phyloP scores from a whole-genome alignment of 495 filamentous ascomycete genomes.

The Neurospora sp. region DNA sequence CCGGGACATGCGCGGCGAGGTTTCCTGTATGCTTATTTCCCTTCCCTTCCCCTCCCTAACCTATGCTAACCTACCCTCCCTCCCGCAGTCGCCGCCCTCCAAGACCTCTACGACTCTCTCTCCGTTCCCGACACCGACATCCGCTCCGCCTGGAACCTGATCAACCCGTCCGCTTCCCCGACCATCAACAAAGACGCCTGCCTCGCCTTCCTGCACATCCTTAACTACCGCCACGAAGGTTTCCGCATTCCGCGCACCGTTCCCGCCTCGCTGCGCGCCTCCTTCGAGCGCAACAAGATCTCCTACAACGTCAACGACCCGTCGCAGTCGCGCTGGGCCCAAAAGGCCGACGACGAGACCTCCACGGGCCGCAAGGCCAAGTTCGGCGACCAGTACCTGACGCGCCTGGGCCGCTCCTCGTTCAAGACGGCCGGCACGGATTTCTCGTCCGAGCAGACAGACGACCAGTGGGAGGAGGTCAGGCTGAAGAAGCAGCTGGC shows the following conservation, averaged over 20 bases:
- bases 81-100: constrained; percentile 59
- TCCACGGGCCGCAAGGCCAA: constrained; percentile 80
- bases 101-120: constrained; percentile 78
- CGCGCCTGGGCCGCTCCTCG: constrained; percentile 68
- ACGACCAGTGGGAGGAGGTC: constrained; percentile 91
- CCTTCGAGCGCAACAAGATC: constrained; percentile 88
- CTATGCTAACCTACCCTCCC: constrained; percentile 1
- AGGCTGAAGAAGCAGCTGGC: constrained; percentile 81
- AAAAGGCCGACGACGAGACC: constrained; percentile 61
- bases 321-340: constrained; percentile 51
- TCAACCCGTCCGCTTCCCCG: constrained; percentile 71
- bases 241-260: constrained; percentile 91
- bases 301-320: constrained; percentile 84
- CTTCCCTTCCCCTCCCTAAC: background rate
- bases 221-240: constrained; percentile 90
- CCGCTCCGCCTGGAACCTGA: constrained; percentile 89
- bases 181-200: constrained; percentile 90
- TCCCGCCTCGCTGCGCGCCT: constrained; percentile 77
- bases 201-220: constrained; percentile 89
- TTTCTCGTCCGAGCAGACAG: constrained; percentile 58
- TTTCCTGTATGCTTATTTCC: constrained; percentile 53
- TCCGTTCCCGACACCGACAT: constrained; percentile 95
- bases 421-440: constrained; percentile 76
- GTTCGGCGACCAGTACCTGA: constrained; percentile 94
- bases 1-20: constrained; percentile 72